Evolutionary conservation across 495 filamentous ascomycete species (phyloP), one percentile per base, ranked within the genome.

Genomic region (Penicillium paradoxum): DNA sequence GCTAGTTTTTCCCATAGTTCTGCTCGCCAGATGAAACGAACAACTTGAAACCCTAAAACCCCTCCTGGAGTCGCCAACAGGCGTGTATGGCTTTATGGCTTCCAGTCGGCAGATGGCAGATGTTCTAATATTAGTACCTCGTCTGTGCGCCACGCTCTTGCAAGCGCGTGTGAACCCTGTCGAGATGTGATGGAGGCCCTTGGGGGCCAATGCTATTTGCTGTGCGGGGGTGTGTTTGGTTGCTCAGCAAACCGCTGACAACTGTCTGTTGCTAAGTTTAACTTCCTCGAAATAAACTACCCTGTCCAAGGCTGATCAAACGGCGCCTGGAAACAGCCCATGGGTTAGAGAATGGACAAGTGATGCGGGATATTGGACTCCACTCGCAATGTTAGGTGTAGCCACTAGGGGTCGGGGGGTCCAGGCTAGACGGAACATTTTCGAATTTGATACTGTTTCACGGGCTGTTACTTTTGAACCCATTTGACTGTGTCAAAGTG

Each of bases 131-230:
- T 48, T 54, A 54, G 51, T 18, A 11, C 37, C 4, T 30, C 19
- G 25, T 54, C 44, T 48, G 51, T 54, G 51, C 51, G 44, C 36
- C 48, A 41, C 45, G 39, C 9, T 32, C 25, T 51, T 51, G 49
- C 27, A 54, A 42, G 51, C 51, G 51, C 51, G 36, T 54, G 37
- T 49, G 19, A 49, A 54, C 44, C 44, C 51, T 49, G 51, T 54
- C 27, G 27, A 40, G 36, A 49, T 54, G 51, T 45, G 51, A 47
- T 53, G 15, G 44, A 41, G 34, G 44, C 25, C 19, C 36, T 39
- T 38, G 15, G 39, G 50, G 50, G 50, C 50, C 41, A 44, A 45
- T 38, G 50, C 22, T 32, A 51, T 42, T 24, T 30, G 7, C 8
- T 39, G 6, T 51, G 49, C 29, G 29, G 47, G 37, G 47, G n/a